These are phyloP conservation scores for Beauveria caledonica DNA, from an alignment of 2,329 filamentous ascomycete species.

Conservation along the genomic window DNA sequence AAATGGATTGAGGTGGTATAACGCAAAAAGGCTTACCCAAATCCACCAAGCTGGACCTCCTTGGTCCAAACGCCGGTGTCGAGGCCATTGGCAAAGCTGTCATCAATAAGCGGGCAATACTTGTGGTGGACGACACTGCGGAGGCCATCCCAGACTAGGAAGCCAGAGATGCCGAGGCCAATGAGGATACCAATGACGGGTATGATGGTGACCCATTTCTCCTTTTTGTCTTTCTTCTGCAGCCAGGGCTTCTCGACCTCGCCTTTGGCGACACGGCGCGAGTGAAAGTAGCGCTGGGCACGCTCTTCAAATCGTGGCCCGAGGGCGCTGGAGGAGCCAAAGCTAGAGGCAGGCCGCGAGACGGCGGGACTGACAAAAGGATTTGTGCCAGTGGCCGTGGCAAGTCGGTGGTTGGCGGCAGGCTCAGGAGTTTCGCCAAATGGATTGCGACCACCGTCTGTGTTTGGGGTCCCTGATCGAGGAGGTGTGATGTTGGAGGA, in stretches of 20 bases:
- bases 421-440: slow-evolving; percentile 33
- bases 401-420: slow-evolving; percentile 25
- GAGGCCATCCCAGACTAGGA: slow-evolving; percentile 70
- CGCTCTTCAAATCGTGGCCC: slow-evolving; percentile 29
- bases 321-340: slow-evolving; percentile 35
- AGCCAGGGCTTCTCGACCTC: slow-evolving; percentile 72
- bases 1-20: not conserved
- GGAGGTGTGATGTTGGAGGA: slow-evolving; percentile 32
- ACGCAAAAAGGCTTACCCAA: slow-evolving; percentile 48
- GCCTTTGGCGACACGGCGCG: slow-evolving; percentile 62
- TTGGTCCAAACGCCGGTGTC: slow-evolving; percentile 60
- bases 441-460: slow-evolving; percentile 30
- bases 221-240: slow-evolving; percentile 62
- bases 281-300: slow-evolving; percentile 59
- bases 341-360: slow-evolving; percentile 41
- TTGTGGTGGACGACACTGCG: slow-evolving; percentile 64
- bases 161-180: slow-evolving; percentile 58
- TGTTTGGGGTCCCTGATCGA: slow-evolving; percentile 35
- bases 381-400: slow-evolving; percentile 23
- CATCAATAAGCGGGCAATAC: slow-evolving; percentile 60
- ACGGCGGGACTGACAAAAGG: slow-evolving; percentile 37
- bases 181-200: slow-evolving; percentile 63
- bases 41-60: slow-evolving; percentile 68
- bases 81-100: slow-evolving; percentile 52
- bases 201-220: slow-evolving; percentile 82